Conservation (phyloP, 73 alveolate genomes). For the Stentor coeruleus region DNA sequence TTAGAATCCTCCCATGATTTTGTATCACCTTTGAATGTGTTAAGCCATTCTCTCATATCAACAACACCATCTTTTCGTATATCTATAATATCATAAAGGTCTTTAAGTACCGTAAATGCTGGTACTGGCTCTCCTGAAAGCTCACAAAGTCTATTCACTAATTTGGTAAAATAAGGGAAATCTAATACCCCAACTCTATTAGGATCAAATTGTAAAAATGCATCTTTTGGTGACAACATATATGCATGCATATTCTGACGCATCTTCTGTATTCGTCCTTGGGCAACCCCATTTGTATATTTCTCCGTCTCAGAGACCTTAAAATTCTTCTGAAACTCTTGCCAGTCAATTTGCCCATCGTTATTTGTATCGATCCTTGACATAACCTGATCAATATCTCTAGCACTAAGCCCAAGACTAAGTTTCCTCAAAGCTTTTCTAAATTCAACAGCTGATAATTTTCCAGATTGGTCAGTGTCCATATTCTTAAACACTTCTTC, state of each 20-base stretch:
- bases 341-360: slow-evolving; percentile 69
- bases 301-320: slow-evolving; percentile 58
- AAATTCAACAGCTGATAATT: slow-evolving; percentile 62
- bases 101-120: slow-evolving; percentile 85
- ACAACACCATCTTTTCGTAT: slow-evolving; percentile 92
- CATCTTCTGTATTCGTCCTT: slow-evolving; percentile 59
- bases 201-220: slow-evolving; percentile 66
- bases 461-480: slow-evolving; percentile 70
- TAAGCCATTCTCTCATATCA: slow-evolving; percentile 89
- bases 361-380: slow-evolving; percentile 56
- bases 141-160: slow-evolving; percentile 58
- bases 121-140: slow-evolving; percentile 78
- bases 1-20: slow-evolving; percentile 65
- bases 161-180: slow-evolving; percentile 54
- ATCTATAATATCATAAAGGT: slow-evolving; percentile 85
- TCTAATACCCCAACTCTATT: slow-evolving; percentile 55
- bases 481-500: slow-evolving; percentile 48
- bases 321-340: slow-evolving; percentile 64
- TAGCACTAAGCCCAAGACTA: slow-evolving; percentile 60
- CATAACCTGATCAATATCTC: slow-evolving; percentile 72
- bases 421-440: slow-evolving; percentile 82
- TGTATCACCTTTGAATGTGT: slow-evolving; percentile 61
- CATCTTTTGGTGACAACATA: slow-evolving; percentile 84
- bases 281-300: slow-evolving; percentile 54
- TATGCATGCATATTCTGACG: slow-evolving; percentile 67